Conservation (phyloP, 345 rosid species). For the Bruguiera gymnorhiza region DNA sequence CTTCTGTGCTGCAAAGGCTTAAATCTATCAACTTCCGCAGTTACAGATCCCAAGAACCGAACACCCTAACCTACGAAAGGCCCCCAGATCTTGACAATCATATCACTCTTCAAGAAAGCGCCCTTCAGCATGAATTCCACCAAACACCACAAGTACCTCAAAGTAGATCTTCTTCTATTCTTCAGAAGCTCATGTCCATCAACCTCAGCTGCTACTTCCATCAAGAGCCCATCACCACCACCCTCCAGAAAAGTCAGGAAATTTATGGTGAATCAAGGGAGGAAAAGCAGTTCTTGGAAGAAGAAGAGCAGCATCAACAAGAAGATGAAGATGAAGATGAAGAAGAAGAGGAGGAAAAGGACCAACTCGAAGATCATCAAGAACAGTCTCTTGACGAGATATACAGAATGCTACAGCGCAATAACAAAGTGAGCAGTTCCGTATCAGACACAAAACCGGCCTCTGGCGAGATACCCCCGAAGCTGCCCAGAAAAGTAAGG, state of each 20-base stretch:
- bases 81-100: conserved; percentile 33
- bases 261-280: not conserved
- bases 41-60: conserved; percentile 42
- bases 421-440: conserved; percentile 33
- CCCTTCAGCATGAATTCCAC: conserved; percentile 1
- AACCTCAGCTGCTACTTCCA: conserved; percentile 52
- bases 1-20: conserved; percentile 64
- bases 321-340: not conserved
- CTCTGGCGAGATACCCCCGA: conserved; percentile 45
- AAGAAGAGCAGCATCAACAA: not conserved
- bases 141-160: conserved; percentile 22
- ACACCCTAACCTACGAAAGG: conserved; percentile 26
- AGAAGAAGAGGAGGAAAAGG: conserved; percentile 1
- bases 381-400: conserved; percentile 51
- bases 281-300: not conserved
- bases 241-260: not conserved
- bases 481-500: conserved; percentile 70
- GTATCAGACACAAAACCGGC: conserved; percentile 64
- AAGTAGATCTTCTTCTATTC: conserved; percentile 63
- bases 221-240: conserved; percentile 36
- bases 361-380: conserved; percentile 28
- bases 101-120: conserved; percentile 24
- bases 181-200: conserved; percentile 61
- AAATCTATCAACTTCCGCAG: conserved; percentile 54
- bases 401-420: conserved; percentile 41